Percentiles rank a stretch among this genome's conserved stretches.
Conservation (phyloP, 768 basidiomycete species). For the Calvatia gigantea region DNA sequence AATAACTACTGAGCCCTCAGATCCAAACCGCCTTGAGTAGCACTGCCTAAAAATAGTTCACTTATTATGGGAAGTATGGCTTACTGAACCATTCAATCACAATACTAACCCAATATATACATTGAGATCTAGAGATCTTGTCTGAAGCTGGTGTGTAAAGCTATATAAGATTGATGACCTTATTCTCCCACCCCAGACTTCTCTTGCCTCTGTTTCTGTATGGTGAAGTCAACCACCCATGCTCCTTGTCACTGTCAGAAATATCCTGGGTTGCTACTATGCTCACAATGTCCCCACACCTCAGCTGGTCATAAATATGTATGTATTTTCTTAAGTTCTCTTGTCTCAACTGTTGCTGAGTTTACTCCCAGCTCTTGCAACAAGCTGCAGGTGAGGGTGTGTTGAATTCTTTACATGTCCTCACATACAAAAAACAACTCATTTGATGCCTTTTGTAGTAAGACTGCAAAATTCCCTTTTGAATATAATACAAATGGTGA, state of each 20-base stretch:
- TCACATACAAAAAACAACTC: background rate
- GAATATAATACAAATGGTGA: background rate
- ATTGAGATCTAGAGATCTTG: background rate
- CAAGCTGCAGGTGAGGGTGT: background rate
- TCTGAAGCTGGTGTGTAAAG: background rate
- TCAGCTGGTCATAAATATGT: background rate
- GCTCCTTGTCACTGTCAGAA: background rate
- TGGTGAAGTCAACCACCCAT: background rate
- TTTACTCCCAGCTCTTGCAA: background rate
- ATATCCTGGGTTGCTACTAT: background rate
- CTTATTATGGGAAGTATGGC: background rate
- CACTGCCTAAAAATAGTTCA: background rate
- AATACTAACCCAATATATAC: background rate
- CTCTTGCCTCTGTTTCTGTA: background rate
- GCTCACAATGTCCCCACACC: background rate
- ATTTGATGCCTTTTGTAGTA: background rate
- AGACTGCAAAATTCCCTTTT: background rate
- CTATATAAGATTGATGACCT: background rate
- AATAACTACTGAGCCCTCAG: background rate
- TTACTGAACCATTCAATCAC: background rate
- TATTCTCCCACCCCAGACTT: background rate
- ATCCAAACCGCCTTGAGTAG: background rate
- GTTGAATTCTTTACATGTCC: background rate
- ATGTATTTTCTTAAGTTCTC: background rate
- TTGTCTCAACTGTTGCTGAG: background rate